Evolutionary conservation across 306 rosid species (phyloP).

Genomic region (Quercus cerris): DNA sequence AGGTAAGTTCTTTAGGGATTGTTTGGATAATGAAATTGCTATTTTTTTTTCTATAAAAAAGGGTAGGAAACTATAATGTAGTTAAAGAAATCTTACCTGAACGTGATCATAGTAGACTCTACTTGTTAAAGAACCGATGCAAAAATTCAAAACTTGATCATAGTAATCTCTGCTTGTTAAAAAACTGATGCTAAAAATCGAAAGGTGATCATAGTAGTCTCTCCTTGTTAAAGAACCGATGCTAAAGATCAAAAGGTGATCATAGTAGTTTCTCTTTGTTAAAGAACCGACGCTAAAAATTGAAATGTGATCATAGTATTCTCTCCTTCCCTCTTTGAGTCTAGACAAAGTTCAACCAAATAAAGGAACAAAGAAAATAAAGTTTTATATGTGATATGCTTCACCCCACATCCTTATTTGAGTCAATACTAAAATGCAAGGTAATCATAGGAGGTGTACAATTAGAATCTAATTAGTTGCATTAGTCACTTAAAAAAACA

Average conservation of each 20-base stretch:
- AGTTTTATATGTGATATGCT: conserved; percentile 5
- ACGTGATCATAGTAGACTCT: background rate
- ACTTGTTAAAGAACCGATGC: no score
- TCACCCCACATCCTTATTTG: background rate
- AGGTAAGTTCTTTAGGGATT: conserved; percentile 7
- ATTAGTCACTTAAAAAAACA: background rate
- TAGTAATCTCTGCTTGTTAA: no score
- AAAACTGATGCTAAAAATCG: no score
- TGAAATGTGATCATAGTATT: background rate
- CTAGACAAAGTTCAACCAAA: background rate
- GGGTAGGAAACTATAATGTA: no score
- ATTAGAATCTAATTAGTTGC: conserved; percentile 27
- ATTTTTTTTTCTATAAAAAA: no score
- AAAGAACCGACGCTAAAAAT: no score
- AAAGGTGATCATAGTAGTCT: no score
- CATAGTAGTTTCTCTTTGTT: no score
- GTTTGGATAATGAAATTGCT: background rate
- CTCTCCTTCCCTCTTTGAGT: background rate
- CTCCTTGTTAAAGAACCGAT: no score
- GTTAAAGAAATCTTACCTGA: conserved; percentile 17
- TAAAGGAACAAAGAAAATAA: background rate
- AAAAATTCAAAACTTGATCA: background rate
- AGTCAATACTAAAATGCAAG: background rate
- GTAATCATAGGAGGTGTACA: conserved; percentile 34
- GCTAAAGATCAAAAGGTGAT: no score